Evolutionary conservation across 2,329 filamentous ascomycete genomes (phyloP).

Genomic region (Rachicladosporium sp.): DNA sequence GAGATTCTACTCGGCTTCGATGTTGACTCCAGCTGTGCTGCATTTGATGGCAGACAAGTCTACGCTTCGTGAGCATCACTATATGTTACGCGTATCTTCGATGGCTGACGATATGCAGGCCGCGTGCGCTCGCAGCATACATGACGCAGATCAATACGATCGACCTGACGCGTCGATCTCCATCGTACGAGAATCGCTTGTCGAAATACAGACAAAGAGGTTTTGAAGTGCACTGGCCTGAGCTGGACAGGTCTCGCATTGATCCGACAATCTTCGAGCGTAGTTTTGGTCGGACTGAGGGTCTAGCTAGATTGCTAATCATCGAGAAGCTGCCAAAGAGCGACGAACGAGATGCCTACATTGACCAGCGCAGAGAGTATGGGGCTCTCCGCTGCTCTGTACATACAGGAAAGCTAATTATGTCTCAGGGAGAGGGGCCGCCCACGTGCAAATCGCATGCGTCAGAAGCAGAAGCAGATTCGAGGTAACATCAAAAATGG

Average conservation of each 20-base stretch:
- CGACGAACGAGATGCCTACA: conserved; percentile 55
- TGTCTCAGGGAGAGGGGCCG: conserved; percentile 50
- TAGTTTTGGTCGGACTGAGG: conserved; percentile 62
- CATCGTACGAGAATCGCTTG: conserved; percentile 76
- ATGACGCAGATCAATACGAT: conserved; percentile 74
- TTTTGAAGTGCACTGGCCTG: conserved; percentile 72
- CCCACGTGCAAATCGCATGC: conserved; percentile 39
- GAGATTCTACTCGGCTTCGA: conserved; percentile 84
- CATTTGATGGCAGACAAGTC: conserved; percentile 70
- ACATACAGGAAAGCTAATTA: too few species aligned
- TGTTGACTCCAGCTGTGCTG: conserved; percentile 71
- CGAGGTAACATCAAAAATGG: conserved; percentile 63
- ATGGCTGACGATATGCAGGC: conserved; percentile 31
- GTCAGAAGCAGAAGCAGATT: conserved; percentile 31
- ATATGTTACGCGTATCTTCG: too few species aligned
- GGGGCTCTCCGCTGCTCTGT: too few species aligned
- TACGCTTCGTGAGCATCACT: conserved; percentile 36
- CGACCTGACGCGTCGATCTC: conserved; percentile 66
- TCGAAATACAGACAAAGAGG: conserved; percentile 76
- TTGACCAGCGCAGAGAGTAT: conserved; percentile 49
- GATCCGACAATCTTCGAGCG: conserved; percentile 82
- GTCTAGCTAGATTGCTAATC: conserved; percentile 66
- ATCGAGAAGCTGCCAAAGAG: conserved; percentile 64
- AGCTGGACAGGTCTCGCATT: conserved; percentile 59
- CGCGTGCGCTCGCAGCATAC: conserved; percentile 64